A percentile compares a stretch with the other conserved stretches of the same genome.
Evolutionary conservation across 2,329 filamentous ascomycete genomes (phyloP).

Genomic region (Talaromyces amestolkiae): DNA sequence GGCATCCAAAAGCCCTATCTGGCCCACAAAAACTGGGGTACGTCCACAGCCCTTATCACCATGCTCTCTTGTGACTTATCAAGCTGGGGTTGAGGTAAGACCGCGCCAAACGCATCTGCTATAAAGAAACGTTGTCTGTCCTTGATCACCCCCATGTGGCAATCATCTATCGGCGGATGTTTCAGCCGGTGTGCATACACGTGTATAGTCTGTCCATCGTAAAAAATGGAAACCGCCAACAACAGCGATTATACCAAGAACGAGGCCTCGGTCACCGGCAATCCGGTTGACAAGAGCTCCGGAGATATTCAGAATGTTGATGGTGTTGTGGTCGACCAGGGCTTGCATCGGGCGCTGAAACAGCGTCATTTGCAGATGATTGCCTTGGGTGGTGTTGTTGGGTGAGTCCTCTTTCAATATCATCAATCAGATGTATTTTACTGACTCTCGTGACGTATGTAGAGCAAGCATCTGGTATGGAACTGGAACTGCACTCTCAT

Average conservation of each 20-base stretch:
- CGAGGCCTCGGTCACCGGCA: background rate
- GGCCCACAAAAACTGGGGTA: conserved; percentile 13
- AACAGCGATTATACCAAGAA: conserved; percentile 5
- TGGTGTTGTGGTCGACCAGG: conserved; percentile 12
- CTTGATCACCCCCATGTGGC: background rate
- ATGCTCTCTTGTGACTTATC: background rate
- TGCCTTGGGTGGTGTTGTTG: conserved; percentile 16
- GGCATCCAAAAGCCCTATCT: conserved; percentile 17
- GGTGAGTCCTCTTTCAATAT: background rate
- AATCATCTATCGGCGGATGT: background rate
- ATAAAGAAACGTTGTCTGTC: conserved; percentile 5
- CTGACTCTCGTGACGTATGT: background rate
- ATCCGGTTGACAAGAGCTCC: conserved; percentile 2
- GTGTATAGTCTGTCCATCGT: background rate
- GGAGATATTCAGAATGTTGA: conserved; percentile 7
- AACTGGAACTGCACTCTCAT: conserved; percentile 15
- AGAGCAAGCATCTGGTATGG: conserved; percentile 20
- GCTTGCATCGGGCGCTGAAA: conserved; percentile 14
- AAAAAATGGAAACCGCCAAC: background rate
- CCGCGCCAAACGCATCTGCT: background rate
- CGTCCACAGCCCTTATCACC: conserved; percentile 8
- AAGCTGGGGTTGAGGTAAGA: background rate
- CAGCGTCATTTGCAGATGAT: conserved; percentile 18
- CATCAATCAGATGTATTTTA: background rate
- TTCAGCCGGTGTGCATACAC: background rate